Evolutionary conservation across 208 protist genomes (phyloP).

Genomic region (Herpetomonas samuelpessoai): DNA sequence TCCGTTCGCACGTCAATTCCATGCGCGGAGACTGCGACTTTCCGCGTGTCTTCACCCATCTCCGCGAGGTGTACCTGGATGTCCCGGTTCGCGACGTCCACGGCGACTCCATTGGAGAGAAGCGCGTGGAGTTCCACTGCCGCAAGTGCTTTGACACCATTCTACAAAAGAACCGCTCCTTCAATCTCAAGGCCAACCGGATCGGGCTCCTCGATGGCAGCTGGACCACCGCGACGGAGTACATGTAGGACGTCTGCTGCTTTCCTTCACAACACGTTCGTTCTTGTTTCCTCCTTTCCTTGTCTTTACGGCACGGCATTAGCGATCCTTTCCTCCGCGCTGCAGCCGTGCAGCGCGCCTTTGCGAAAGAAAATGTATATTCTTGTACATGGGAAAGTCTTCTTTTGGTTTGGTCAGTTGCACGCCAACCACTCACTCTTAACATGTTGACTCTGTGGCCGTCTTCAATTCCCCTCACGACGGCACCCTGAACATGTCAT

Average conservation of each 20-base stretch:
- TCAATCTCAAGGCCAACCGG: conserved; percentile 46
- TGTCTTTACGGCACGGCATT: too few relatives aligned
- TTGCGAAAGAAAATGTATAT: too few relatives aligned
- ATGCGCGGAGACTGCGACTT: conserved; percentile 85
- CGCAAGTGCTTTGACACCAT: conserved; percentile 76
- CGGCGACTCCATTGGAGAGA: not conserved
- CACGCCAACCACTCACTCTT: too few relatives aligned
- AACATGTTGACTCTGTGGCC: too few relatives aligned
- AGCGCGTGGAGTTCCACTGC: conserved; percentile 64
- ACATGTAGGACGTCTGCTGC: conserved; percentile 25
- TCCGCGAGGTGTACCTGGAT: conserved; percentile 53
- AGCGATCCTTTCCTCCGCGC: too few relatives aligned
- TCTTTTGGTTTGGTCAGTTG: too few relatives aligned
- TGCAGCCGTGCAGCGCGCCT: too few relatives aligned
- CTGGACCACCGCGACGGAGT: conserved; percentile 80
- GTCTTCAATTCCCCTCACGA: too few relatives aligned
- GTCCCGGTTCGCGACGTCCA: conserved; percentile 8
- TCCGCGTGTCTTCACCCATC: conserved; percentile 80
- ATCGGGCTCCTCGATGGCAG: conserved; percentile 74
- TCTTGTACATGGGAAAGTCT: not conserved
- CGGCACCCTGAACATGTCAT: too few relatives aligned
- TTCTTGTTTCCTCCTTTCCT: conserved; percentile 2
- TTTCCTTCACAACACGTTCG: not conserved
- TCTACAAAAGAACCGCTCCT: conserved; percentile 37
- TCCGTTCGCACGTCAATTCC: conserved; percentile 13